Percentiles rank a stretch among this genome's conserved stretches.
Evolutionary conservation across 1,284 basidiomycete genomes (phyloP).

Genomic region (Fistulinella cinereoalba): DNA sequence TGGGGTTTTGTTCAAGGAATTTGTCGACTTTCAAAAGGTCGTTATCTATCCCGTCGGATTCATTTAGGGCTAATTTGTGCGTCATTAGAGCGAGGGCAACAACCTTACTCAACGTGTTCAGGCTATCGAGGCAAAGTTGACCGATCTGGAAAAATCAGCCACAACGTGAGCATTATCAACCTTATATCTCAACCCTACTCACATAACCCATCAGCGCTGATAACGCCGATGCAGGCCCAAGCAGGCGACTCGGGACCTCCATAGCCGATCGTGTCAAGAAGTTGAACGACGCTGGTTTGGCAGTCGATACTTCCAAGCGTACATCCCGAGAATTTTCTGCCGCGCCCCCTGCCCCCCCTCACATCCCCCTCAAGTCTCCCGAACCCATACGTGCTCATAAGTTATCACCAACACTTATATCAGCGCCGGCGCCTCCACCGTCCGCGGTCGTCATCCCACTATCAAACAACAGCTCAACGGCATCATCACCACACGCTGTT

Average conservation of each 20-base stretch:
- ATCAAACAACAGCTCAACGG: constrained; percentile 28
- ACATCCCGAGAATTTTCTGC: constrained; percentile 47
- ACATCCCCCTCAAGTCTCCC: constrained; percentile 35
- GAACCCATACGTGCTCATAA: constrained; percentile 25
- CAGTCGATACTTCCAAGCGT: constrained; percentile 51
- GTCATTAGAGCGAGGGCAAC: constrained; percentile 45
- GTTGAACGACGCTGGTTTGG: constrained; percentile 64
- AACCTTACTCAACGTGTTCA: constrained; percentile 49
- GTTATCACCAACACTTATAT: constrained; percentile 20
- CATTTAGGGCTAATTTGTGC: constrained; percentile 19
- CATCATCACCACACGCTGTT: constrained; percentile 49
- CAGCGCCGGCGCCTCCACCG: constrained; percentile 13
- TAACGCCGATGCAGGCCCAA: constrained; percentile 28
- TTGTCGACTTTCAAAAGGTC: constrained; percentile 59
- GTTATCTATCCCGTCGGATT: constrained; percentile 23
- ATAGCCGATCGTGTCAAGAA: constrained; percentile 72
- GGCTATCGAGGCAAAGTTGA: constrained; percentile 57
- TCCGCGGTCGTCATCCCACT: constrained; percentile 24
- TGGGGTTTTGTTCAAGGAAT: constrained; percentile 53
- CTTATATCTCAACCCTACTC: constrained; percentile 10
- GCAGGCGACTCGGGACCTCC: constrained; percentile 46
- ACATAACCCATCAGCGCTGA: constrained; percentile 16
- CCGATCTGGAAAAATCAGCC: constrained; percentile 50
- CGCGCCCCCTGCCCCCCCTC: constrained; percentile 34
- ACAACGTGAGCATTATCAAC: constrained; percentile 39